These are phyloP conservation scores for Colletotrichum sp. DNA, from an alignment of 2,329 filamentous ascomycete genomes.

Conservation along the genomic window DNA sequence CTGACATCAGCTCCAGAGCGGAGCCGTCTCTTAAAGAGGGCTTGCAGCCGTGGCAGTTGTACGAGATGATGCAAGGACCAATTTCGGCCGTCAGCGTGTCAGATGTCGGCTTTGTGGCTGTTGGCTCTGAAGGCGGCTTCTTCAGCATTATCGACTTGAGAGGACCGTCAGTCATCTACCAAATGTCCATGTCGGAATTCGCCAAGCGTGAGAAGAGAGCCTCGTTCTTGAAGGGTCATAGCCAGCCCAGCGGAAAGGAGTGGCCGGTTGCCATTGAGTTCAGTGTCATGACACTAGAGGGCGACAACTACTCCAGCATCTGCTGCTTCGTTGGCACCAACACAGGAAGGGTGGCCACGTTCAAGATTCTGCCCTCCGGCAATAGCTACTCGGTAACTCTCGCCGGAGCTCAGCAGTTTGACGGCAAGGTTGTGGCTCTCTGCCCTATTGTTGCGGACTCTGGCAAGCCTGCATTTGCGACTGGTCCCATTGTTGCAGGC, in stretches of 20 bases:
- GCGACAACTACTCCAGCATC: conserved; percentile 95
- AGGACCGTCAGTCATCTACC: conserved; percentile 84
- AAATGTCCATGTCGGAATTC: conserved; percentile 74
- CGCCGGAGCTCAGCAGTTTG: conserved; percentile 70
- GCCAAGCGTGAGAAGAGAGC: conserved; percentile 76
- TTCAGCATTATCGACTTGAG: conserved; percentile 86
- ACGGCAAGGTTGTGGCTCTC: conserved; percentile 76
- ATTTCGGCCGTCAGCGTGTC: conserved; percentile 82
- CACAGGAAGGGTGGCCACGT: conserved; percentile 81
- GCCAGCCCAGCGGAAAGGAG: conserved; percentile 60
- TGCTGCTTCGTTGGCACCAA: conserved; percentile 91
- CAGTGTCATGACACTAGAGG: conserved; percentile 89
- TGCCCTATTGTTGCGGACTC: conserved; percentile 80
- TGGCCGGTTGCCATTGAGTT: conserved; percentile 88
- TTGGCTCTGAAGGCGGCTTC: conserved; percentile 83
- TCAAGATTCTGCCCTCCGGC: conserved; percentile 83
- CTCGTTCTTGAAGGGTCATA: conserved; percentile 69
- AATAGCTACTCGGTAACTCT: conserved; percentile 75
- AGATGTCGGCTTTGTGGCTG: conserved; percentile 91
- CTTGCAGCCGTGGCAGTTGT: conserved; percentile 77
- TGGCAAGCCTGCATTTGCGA: conserved; percentile 78
- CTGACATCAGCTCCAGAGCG: conserved; percentile 74
- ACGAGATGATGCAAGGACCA: conserved; percentile 83
- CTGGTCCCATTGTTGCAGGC: conserved; percentile 75
- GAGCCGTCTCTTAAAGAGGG: conserved; percentile 80